Evolutionary conservation across 768 basidiomycete genomes (phyloP), one percentile per base, ranked within the genome.

Genomic region (Collybiopsis luxurians): DNA sequence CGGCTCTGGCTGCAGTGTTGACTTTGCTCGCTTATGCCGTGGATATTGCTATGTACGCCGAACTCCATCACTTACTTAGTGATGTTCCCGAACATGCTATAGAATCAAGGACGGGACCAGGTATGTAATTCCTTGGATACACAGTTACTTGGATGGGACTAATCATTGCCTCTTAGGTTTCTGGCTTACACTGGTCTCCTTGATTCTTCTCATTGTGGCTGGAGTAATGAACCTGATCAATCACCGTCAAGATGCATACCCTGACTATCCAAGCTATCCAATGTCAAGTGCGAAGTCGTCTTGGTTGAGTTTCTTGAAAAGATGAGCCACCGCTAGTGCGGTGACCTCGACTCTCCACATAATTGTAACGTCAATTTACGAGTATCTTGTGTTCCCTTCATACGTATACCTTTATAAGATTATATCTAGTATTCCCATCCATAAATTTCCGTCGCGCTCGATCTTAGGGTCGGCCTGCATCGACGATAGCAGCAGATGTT

Each of bases 261-360:
- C 40, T 9, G 43, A 9, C 7, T 45, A 45, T 45, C 43, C 43
- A 4, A 47, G 46, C n/a, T 47, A 47, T 27, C 46, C 46, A 9
- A 47, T 47, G 46, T 26, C 24, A 5, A 26, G n/a, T n/a, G n/a
- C 23, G 7, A 47, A 47, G 24, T 23, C 46, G 13, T 47, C 46
- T 21, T 47, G 46, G 46, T 27, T 47, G 24, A 6, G 24, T 5
- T 47, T 47, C 24, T 47, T 47, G 11, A 47, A 47, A 47, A 47
- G 23, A 21, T n/a, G n/a, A n/a, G n/a, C n/a, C n/a, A n/a, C n/a
- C n/a, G n/a, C n/a, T n/a, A n/a, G 63, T 74, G 40, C 66, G 85
- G 81, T 80, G 86, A 59, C 86, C 86, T 23, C 85, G 86, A 4
- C 85, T 84, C 39, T 75, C 74, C n/a, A n/a, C n/a, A n/a, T n/a